A percentile compares a stretch with the other conserved stretches of the same genome.
Conservation (phyloP, 129 eudicot genomes). For the Silybum marianum region DNA sequence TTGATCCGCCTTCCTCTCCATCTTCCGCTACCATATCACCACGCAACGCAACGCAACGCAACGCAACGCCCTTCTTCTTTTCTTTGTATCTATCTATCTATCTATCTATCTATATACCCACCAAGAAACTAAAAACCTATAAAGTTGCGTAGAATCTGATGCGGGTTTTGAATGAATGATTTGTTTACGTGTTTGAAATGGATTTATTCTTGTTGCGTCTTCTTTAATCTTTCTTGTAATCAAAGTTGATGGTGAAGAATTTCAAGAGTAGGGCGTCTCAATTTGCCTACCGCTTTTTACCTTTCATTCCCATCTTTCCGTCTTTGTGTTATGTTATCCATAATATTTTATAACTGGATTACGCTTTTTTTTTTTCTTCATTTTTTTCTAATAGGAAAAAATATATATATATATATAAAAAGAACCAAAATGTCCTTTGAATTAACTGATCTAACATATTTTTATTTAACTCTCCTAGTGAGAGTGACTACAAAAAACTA, state of each 20-base stretch:
- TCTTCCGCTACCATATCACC: conserved; percentile 48
- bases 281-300: conserved; percentile 30
- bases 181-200: neutral
- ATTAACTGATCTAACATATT: too few species aligned
- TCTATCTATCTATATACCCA: neutral
- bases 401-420: too few species aligned
- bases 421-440: too few species aligned
- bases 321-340: conserved; percentile 7
- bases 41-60: neutral
- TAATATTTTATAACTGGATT: neutral
- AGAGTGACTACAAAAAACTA: too few species aligned
- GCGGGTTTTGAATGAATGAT: conserved; percentile 18
- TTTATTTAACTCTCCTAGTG: too few species aligned
- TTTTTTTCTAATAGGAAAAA: too few species aligned
- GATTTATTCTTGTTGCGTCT: neutral
- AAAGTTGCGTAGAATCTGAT: conserved; percentile 13
- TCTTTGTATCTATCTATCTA: neutral
- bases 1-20: conserved; percentile 39
- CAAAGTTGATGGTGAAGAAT: conserved; percentile 11
- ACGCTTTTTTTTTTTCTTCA: neutral
- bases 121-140: neutral
- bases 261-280: conserved; percentile 2
- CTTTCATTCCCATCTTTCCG: conserved; percentile 16
- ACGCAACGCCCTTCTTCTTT: too few species aligned
- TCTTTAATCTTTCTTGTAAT: neutral